Evolutionary conservation across 139 green algal genomes (phyloP), one percentile per base, ranked within the genome.

Genomic region (Edaphochlamys debaryana): DNA sequence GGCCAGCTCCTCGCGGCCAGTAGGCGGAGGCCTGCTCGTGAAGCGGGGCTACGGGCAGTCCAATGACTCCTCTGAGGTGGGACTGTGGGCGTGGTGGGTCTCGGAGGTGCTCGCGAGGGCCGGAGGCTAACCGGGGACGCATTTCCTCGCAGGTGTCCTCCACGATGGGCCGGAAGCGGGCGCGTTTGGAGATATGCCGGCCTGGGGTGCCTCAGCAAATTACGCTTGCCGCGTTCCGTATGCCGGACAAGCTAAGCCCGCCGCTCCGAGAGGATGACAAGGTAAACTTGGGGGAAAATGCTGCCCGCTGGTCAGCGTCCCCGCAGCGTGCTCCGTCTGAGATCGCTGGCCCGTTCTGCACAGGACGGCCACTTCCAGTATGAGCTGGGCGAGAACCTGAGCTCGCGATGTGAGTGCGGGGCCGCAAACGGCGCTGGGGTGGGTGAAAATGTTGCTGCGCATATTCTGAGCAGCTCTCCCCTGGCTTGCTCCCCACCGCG

Each of bases 341-440:
- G 11, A 9, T 54, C 11, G 45, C 37, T 7, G 30, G 34, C 2
- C 41, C 82, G 23, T 50, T 54, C 13, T 54, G 45, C 13, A 13
- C 45, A 54, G 45, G 94, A 98, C 52, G 95, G 95, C 3, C 95
- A 98, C 50, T 98, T 94, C 71, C 75, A 90, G 6, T 97, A 94
- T 52, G 87, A 94, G 56, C 89, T 96, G 66, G 95, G 95, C 1
- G 94, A 98, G 32, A 98, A 98, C 79, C 83, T 98, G 52, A 93
- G 92, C 64, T 91, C 90, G 22, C 71, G 95, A 88, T 98, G 94
- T 97, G 58, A 92, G 94, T 74, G 8, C 25, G 13, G 5, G 7
- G 62, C n/a, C 22, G 3, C n/a, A 11, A 19, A 19, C 27, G n/a
- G 11, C 22, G n/a, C 22, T 3, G 1, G 62, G 13, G 11, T 41